These are phyloP conservation scores for Saprolegnia parasitica DNA, from an alignment of 352 stramenopile genomes.

Conservation along the genomic window DNA sequence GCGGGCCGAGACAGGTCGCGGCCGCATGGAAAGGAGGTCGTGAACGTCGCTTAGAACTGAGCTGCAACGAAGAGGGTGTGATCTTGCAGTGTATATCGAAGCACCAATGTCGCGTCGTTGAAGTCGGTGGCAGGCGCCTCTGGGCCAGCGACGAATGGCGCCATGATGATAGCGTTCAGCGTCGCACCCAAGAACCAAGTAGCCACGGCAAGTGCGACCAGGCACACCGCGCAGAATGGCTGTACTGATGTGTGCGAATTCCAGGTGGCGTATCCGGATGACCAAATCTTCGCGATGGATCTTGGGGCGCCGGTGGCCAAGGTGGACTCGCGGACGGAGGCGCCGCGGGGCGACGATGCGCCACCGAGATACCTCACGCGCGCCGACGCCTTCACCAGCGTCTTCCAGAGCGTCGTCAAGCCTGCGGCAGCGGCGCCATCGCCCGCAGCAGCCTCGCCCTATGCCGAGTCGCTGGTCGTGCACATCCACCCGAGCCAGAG, in stretches of 20 bases:
- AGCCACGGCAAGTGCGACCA: too few relatives aligned
- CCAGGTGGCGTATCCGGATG: background rate
- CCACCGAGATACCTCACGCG: constrained; percentile 8
- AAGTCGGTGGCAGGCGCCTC: too few relatives aligned
- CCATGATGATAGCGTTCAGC: too few relatives aligned
- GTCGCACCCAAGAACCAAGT: too few relatives aligned
- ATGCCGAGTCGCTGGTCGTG: constrained; percentile 38
- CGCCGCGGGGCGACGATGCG: background rate
- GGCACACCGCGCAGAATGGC: background rate
- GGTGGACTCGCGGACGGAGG: constrained; percentile 20
- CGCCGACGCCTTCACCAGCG: constrained; percentile 21
- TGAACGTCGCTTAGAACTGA: too few relatives aligned
- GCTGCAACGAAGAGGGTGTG: too few relatives aligned
- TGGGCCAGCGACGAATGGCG: too few relatives aligned
- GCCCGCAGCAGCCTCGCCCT: background rate
- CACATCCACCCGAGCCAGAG: constrained; percentile 84
- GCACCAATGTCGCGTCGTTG: too few relatives aligned
- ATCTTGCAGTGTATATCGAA: too few relatives aligned
- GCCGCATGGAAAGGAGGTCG: too few relatives aligned
- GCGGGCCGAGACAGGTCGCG: too few relatives aligned
- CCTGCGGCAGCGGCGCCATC: background rate
- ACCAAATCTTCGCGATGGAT: constrained; percentile 4
- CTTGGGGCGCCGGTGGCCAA: constrained; percentile 7
- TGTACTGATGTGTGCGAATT: background rate
- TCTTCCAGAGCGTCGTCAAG: constrained; percentile 17